phyloP scores from a whole-genome alignment of 208 protist genomes.

The Trypanosoma grayi region DNA sequence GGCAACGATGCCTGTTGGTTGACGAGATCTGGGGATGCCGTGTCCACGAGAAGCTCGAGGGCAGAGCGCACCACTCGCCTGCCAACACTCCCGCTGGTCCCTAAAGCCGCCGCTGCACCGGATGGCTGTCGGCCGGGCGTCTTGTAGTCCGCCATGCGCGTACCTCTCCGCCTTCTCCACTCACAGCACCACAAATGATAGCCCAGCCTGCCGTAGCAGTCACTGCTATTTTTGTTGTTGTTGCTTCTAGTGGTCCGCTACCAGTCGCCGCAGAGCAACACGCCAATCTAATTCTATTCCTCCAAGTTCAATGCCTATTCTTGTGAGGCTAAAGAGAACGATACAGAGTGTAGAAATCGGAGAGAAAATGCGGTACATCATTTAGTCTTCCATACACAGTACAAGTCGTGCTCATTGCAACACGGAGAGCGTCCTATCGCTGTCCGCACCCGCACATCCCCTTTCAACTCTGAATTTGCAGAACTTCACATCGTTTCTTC shows the following conservation, averaged over 20 bases:
- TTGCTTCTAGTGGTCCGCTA: not conserved
- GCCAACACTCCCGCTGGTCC: conserved; percentile 27
- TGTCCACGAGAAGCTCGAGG: conserved; percentile 60
- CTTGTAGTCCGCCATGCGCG: conserved; percentile 15
- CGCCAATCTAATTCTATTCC: not conserved
- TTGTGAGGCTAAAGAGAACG: not conserved
- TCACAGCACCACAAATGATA: not conserved
- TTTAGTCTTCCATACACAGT: no score
- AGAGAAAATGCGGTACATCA: conserved; percentile 10
- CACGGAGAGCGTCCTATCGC: no score
- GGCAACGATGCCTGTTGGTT: not conserved
- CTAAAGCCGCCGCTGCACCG: not conserved
- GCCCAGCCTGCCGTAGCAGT: not conserved
- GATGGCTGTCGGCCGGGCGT: conserved; percentile 13
- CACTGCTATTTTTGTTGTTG: not conserved
- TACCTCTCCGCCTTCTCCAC: not conserved
- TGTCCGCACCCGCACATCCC: no score
- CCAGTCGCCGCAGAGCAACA: not conserved
- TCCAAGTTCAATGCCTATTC: not conserved
- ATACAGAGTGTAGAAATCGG: not conserved
- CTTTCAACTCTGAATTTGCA: no score
- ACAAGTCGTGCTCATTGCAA: no score
- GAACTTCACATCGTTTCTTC: no score
- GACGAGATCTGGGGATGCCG: conserved; percentile 47
- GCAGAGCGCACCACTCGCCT: conserved; percentile 72